Percentiles rank a stretch among this genome's conserved stretches.
Conservation (phyloP, 2,329 filamentous ascomycete genomes). For the Arthrobotrys entomopaga region DNA sequence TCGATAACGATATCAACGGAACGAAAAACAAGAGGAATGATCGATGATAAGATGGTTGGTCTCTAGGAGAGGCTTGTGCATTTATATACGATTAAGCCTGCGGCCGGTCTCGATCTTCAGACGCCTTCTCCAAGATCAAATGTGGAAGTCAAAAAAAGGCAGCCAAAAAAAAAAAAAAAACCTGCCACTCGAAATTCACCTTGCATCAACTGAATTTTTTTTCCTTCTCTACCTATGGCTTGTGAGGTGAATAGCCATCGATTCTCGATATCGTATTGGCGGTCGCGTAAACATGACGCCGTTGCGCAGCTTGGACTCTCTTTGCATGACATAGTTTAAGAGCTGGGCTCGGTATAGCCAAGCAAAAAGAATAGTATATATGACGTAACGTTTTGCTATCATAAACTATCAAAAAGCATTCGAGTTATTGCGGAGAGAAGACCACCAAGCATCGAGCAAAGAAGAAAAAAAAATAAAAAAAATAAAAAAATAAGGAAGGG, state of each 20-base stretch:
- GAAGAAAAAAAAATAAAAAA: constrained; percentile 6
- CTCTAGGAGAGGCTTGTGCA: constrained; percentile 18
- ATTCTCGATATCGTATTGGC: constrained; percentile 6
- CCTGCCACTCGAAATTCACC: constrained; percentile 6
- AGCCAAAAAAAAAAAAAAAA: not conserved
- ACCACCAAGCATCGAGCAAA: not conserved
- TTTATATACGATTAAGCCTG: constrained; percentile 27
- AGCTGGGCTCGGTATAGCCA: not conserved
- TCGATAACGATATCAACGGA: constrained; percentile 8
- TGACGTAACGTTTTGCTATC: constrained; percentile 28
- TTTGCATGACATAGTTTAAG: constrained; percentile 33
- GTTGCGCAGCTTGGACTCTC: constrained; percentile 23
- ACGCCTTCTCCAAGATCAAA: constrained; percentile 23
- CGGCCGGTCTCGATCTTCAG: not conserved
- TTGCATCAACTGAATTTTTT: not conserved
- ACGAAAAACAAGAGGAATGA: constrained; percentile 17
- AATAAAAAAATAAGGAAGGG: constrained; percentile 10
- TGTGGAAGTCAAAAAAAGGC: not conserved
- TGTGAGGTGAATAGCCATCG: constrained; percentile 8
- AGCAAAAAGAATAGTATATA: not conserved
- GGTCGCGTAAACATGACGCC: constrained; percentile 53
- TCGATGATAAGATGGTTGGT: not conserved
- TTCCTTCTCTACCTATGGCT: not conserved
- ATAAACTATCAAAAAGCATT: not conserved
- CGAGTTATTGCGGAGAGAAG: not conserved